Conservation (phyloP, 495 filamentous ascomycete species). For the Talaromyces borbonicus region DNA sequence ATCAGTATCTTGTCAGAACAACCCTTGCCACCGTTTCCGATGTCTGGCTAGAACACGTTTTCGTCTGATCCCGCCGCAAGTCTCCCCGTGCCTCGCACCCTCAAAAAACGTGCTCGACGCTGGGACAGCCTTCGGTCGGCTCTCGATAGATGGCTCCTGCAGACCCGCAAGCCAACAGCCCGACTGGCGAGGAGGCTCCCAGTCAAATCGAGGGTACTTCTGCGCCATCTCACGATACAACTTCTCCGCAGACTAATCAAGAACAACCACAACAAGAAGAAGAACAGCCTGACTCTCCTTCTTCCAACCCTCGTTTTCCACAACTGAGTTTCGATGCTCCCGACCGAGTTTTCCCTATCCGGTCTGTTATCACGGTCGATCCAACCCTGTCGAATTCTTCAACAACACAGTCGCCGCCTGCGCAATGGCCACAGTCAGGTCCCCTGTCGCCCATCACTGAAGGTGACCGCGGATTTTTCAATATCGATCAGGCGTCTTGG, state of each 20-base stretch:
- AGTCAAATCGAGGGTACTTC: background rate
- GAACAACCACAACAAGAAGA: background rate
- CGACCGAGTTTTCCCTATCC: slow-evolving; percentile 77
- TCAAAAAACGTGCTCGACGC: too few species aligned
- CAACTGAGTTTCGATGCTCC: slow-evolving; percentile 32
- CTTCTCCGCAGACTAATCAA: background rate
- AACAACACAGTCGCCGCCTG: slow-evolving; percentile 5
- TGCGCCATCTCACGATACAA: background rate
- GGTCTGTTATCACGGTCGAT: slow-evolving; percentile 68
- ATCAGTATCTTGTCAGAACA: background rate
- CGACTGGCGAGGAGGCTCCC: background rate
- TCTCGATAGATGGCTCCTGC: slow-evolving; percentile 7
- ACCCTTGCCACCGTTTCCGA: background rate
- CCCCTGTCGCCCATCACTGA: slow-evolving; percentile 16
- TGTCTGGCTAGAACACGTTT: background rate
- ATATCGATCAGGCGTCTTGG: slow-evolving; percentile 25
- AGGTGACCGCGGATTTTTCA: slow-evolving; percentile 22
- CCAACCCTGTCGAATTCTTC: slow-evolving; percentile 24
- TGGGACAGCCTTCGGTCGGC: too few species aligned
- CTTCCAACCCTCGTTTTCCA: slow-evolving; percentile 11
- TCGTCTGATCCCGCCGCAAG: background rate
- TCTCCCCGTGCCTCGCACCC: background rate
- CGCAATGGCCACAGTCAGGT: background rate
- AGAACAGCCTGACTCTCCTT: background rate
- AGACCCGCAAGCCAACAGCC: background rate